Evolutionary conservation across 2,329 filamentous ascomycete species (phyloP), one percentile per base, ranked within the genome.

Genomic region (Sphaerulina populicola): DNA sequence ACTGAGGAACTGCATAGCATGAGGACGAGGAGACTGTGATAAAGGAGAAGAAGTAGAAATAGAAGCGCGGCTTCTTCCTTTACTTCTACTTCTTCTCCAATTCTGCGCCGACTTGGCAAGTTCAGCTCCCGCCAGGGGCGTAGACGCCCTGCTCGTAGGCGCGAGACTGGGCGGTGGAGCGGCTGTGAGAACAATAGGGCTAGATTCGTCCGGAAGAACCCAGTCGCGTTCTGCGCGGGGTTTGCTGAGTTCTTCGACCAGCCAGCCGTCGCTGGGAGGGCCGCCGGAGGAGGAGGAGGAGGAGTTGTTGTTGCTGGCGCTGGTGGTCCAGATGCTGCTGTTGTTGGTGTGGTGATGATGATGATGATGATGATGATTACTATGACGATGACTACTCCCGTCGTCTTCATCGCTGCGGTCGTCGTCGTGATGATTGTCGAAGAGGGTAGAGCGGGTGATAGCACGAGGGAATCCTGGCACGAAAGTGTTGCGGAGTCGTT

Each of bases 201-300:
- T 49, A 8, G 46, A 49, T 57, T 68, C 65, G 23, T 62, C 63
- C 0, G 66, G 64, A 1, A 63, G 46, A 1, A 66, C 64, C 54
- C 59, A 68, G 6, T 49, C 59, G 27, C 65, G 54, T 44, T 66
- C 53, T 37, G 66, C 55, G 15, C 62, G 52, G 4, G 65, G 64
- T 29, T 62, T 57, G 12, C 59, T 56, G 53, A 65, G 50, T 49
- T 67, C 55, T 56, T 52, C 11, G 45, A 48, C 44, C 56, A 62
- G 42, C 60, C 56, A 21, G 41, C 31, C 23, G 6, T 45, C 35
- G 10, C 41, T 31, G 1, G 41, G 21, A n/a, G n/a, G n/a, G n/a
- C n/a, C n/a, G n/a, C n/a, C n/a, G n/a, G n/a, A n/a, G n/a, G n/a
- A n/a, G n/a, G n/a, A n/a, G n/a, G n/a, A n/a, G n/a, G n/a, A n/a